Base-by-base conservation (phyloP, 1,284 basidiomycete species). In the Tetrapyrgos nigripes region DNA sequence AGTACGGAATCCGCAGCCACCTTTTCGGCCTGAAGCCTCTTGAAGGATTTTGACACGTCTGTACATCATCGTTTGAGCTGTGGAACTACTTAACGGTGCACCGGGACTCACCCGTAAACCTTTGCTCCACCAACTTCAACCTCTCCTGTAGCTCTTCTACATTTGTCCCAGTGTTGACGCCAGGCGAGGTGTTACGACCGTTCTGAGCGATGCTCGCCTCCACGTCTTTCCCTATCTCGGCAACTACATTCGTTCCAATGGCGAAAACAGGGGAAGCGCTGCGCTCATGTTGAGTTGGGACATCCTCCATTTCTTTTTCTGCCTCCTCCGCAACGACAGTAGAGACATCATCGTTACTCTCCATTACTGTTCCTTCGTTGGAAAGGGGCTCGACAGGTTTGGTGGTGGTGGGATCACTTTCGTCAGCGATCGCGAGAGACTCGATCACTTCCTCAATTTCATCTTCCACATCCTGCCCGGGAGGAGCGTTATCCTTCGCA, bases 41-140 rank as follows among this genome's bases (percentile, higher is more conserved):
- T 89, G 76, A 91, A 91, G 3, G 91, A 91, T 0, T 79, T 83
- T 4, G 91, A 92, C 2, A 92, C 83, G 68, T 92, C 91, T 93
- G n/a, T n/a, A n/a, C n/a, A n/a, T n/a, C n/a, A n/a, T n/a, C n/a
- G n/a, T n/a, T n/a, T n/a, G n/a, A n/a, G n/a, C n/a, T n/a, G n/a
- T n/a, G 14, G 21, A 54, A 57, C 49, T 33, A 37, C 50, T 17
- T 57, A 13, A 57, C 9, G 2, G 64, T 37, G 50, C 27, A n/a
- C 14, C 43, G 29, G 28, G 24, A 64, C 76, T 37, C 71, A 88
- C 91, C 90, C 62, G 84, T 64, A 68, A 93, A 92, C 23, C 86
- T 81, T 67, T 90, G 84, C 64, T 93, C 91, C 2, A 92, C 82
- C 24, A 87, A 75, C 66, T 82, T 86, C 55, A 93, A 73, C 40